phyloP scores from a whole-genome alignment of 2,329 filamentous ascomycete species.

The Fusarium coffeatum region DNA sequence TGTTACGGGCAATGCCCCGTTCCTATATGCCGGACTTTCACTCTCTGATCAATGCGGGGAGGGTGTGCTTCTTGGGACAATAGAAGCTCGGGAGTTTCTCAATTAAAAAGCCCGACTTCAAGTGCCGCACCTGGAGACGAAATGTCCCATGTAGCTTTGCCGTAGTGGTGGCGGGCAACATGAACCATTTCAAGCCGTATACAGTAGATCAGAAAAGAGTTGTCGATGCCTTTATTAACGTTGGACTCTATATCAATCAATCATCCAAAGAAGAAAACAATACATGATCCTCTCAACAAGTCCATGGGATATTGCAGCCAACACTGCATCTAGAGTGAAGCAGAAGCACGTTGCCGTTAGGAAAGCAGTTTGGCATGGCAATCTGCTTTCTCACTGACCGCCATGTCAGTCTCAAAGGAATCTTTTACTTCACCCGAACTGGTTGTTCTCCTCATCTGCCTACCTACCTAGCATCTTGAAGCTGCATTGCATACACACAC shows the following conservation, averaged over 20 bases:
- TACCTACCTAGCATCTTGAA: not conserved
- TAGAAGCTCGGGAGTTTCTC: not conserved
- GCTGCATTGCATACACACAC: not conserved
- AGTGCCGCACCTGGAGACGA: not conserved
- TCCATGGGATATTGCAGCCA: conserved; percentile 9
- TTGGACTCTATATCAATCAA: not conserved
- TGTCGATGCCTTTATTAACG: not conserved
- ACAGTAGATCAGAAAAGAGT: not conserved
- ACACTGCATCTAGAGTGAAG: conserved; percentile 6
- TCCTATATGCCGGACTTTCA: not conserved
- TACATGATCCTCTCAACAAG: not conserved
- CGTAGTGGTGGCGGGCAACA: not conserved
- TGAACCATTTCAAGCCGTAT: not conserved
- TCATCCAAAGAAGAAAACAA: not conserved
- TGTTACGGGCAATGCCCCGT: not conserved
- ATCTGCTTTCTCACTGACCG: conserved; percentile 1
- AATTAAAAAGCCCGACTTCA: not conserved
- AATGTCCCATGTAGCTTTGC: not conserved
- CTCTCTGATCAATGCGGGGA: not conserved
- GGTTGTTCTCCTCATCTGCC: not conserved
- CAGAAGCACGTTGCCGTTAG: conserved; percentile 5
- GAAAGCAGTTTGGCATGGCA: not conserved
- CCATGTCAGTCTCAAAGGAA: not conserved
- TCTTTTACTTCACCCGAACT: not conserved
- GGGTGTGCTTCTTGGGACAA: not conserved